phyloP scores from a whole-genome alignment of 2,329 filamentous ascomycete species.

The Penicillium oxalicum region DNA sequence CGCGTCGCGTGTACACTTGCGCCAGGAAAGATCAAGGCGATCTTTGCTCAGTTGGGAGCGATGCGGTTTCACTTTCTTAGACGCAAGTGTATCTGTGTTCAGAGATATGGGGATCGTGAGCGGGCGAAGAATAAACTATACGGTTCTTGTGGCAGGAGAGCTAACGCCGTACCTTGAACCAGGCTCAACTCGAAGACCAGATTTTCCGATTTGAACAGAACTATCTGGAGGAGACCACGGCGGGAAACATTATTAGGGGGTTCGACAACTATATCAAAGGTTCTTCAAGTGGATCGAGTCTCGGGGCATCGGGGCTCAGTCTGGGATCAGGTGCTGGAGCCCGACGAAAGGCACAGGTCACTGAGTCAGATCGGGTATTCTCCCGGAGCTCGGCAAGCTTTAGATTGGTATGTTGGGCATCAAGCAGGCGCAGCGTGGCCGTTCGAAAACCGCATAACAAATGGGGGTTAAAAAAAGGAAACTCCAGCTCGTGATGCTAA shows the following conservation, averaged over 20 bases:
- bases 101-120: no score
- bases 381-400: constrained; percentile 46
- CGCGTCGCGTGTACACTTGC: background rate
- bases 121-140: no score
- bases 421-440: no score
- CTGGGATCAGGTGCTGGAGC: constrained; percentile 22
- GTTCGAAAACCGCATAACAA: no score
- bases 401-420: constrained; percentile 32
- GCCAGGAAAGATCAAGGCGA: background rate
- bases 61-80: no score
- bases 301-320: constrained; percentile 29
- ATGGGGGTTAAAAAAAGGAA: no score
- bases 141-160: no score
- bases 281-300: constrained; percentile 48
- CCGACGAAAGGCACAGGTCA: constrained; percentile 42
- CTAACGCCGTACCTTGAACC: no score
- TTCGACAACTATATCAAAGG: constrained; percentile 99
- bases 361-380: constrained; percentile 45
- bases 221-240: constrained; percentile 82
- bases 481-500: no score
- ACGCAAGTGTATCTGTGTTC: no score
- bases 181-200: constrained; percentile 65
- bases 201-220: constrained; percentile 78
- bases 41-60: no score
- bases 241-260: constrained; percentile 92